Evolutionary conservation across 768 basidiomycete species (phyloP).

Genomic region (Mycena capillaripes): DNA sequence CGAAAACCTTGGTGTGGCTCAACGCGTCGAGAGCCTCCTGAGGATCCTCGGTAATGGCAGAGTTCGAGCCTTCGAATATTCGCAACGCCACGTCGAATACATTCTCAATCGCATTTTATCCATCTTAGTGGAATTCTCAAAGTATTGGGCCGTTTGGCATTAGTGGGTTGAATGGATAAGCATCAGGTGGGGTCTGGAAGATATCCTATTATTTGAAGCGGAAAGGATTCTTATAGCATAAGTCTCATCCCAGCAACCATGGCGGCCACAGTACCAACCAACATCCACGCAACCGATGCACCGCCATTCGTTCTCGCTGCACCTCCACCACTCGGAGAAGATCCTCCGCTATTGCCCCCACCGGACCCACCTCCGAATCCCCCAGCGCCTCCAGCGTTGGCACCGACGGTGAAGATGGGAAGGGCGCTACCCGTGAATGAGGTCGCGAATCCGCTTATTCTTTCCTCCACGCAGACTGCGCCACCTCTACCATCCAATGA

Average conservation of each 20-base stretch:
- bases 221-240: conserved; percentile 8
- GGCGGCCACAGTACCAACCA: conserved; percentile 11
- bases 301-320: conserved; percentile 12
- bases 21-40: no score
- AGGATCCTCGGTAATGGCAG: no score
- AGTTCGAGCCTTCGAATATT: no score
- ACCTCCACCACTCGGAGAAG: neutral
- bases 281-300: conserved; percentile 15
- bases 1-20: no score
- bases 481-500: conserved; percentile 27
- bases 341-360: neutral
- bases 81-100: no score
- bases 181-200: neutral
- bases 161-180: no score
- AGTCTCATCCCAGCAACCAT: conserved; percentile 23
- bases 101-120: no score
- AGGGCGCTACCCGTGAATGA: conserved; percentile 23
- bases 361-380: neutral
- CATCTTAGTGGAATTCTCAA: no score
- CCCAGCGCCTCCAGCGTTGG: neutral
- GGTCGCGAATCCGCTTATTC: neutral
- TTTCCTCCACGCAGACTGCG: conserved; percentile 9
- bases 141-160: no score
- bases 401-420: conserved; percentile 24
- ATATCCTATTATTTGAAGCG: neutral